Base-by-base conservation (phyloP, 1,284 basidiomycete genomes). In the Tausonia pullulans region DNA sequence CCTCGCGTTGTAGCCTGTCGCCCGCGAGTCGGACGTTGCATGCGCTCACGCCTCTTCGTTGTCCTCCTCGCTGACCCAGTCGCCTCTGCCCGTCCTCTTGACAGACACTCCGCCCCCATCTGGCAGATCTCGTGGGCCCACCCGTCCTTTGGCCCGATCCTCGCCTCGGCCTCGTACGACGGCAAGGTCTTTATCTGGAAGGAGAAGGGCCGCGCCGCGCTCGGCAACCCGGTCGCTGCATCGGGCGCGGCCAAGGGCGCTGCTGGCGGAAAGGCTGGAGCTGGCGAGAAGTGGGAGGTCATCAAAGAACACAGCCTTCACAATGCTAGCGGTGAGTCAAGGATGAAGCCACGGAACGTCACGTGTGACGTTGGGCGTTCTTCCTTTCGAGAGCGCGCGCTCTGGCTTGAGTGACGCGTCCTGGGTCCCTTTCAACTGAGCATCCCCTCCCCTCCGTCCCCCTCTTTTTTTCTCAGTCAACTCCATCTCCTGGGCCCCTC, bases 101-200 rank as follows among this genome's bases (percentile, higher is more conserved):
- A 5, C 63, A 79, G 92, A 60, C 96, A 98, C 77, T 91, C 92
- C 11, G 93, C 94, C 14, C 95, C 95, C 3, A 92, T 98, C 49
- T 98, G 95, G 94, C 93, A 96, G 75, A 87, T 98, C 58, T 85
- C 93, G n/a, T 98, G 95, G 96, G 95, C 90, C 6, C 94, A 98
- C 73, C 95, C 96, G 6, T 94, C 92, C 75, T 94, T 91, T 71
- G 95, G 95, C 1, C 87, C 90, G 69, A 96, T 98, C 72, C 85
- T 98, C 60, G 95, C 95, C 16, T 95, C 91, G 48, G 96, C 91
- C 75, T 97, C 94, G 4, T 98, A 98, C 76, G 95, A 98, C 71
- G 95, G 95, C 61, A 92, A 96, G 72, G 95, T 98, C 55, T 84
- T 98, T 76, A 95, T 98, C 70, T 98, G 96, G 95, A 97, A 96